phyloP scores from a whole-genome alignment of 805 yeast genomes.

The Maudiozyma bulderi region DNA sequence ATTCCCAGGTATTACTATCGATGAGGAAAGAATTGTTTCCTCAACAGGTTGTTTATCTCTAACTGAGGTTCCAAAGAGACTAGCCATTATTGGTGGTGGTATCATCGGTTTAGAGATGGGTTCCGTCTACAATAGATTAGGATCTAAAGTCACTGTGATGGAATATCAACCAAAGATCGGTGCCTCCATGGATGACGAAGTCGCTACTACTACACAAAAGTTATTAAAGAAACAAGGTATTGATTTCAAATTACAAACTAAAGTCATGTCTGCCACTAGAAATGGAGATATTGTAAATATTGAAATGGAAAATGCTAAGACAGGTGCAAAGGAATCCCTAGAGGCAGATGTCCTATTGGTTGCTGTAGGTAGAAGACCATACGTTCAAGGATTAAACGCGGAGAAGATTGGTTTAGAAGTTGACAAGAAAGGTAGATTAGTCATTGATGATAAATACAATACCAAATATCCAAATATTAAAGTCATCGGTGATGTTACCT shows the following conservation, averaged over 20 bases:
- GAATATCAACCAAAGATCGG: conserved; percentile 90
- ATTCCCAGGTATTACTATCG: conserved; percentile 95
- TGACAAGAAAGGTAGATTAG: conserved; percentile 87
- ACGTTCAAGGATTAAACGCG: conserved; percentile 78
- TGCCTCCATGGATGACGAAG: conserved; percentile 97
- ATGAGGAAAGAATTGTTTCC: conserved; percentile 92
- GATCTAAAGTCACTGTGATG: conserved; percentile 87
- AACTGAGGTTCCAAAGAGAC: conserved; percentile 81
- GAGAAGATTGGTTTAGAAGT: conserved; percentile 84
- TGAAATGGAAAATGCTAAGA: conserved; percentile 82
- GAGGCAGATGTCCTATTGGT: conserved; percentile 92
- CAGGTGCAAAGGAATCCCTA: conserved; percentile 65
- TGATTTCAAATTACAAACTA: conserved; percentile 85
- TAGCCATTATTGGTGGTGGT: conserved; percentile 97
- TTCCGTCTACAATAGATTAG: conserved; percentile 91
- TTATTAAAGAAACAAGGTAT: conserved; percentile 90
- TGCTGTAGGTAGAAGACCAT: conserved; percentile 98
- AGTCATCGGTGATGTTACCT: conserved; percentile 96
- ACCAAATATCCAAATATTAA: conserved; percentile 89
- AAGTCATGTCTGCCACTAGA: conserved; percentile 79
- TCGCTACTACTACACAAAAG: conserved; percentile 82
- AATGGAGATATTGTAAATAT: conserved; percentile 82
- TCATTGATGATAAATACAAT: conserved; percentile 87
- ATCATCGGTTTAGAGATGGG: conserved; percentile 99
- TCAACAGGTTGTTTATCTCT: conserved; percentile 87